Conservation (phyloP, 352 stramenopile genomes). For the Phytopythium oedochilum region DNA sequence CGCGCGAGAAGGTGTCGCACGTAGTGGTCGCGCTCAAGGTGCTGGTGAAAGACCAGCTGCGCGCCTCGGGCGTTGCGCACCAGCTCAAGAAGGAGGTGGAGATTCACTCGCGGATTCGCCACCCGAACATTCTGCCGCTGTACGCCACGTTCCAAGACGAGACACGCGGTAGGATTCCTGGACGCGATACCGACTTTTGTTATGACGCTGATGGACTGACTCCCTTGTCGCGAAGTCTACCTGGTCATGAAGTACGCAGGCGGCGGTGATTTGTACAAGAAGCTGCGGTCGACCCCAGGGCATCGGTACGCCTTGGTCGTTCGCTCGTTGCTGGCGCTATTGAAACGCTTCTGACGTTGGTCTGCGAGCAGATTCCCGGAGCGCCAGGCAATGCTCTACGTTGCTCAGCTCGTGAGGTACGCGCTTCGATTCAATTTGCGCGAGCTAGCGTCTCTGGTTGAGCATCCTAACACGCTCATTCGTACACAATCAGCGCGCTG, state of each 20-base stretch:
- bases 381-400: constrained; percentile 59
- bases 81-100: constrained; percentile 89
- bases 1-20: constrained; percentile 75
- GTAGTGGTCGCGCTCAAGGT: constrained; percentile 88
- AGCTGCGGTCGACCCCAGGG: constrained; percentile 45
- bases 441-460: neutral
- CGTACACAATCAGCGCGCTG: constrained; percentile 24
- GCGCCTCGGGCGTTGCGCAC: constrained; percentile 54
- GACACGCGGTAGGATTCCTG: constrained; percentile 31
- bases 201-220: neutral
- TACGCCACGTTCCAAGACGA: constrained; percentile 84
- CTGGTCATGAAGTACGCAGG: constrained; percentile 85
- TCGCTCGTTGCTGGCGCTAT: too few species aligned
- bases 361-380: constrained; percentile 40
- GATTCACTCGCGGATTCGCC: constrained; percentile 87
- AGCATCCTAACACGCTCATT: neutral
- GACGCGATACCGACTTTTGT: neutral
- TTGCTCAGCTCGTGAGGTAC: constrained; percentile 68
- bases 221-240: constrained; percentile 55
- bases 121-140: constrained; percentile 85
- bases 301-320: constrained; percentile 31
- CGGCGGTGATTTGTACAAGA: constrained; percentile 83
- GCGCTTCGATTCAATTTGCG: neutral
- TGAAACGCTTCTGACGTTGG: neutral
- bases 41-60: constrained; percentile 85